phyloP scores from a whole-genome alignment of 106 monocot genomes.

The Dioscorea alata region DNA sequence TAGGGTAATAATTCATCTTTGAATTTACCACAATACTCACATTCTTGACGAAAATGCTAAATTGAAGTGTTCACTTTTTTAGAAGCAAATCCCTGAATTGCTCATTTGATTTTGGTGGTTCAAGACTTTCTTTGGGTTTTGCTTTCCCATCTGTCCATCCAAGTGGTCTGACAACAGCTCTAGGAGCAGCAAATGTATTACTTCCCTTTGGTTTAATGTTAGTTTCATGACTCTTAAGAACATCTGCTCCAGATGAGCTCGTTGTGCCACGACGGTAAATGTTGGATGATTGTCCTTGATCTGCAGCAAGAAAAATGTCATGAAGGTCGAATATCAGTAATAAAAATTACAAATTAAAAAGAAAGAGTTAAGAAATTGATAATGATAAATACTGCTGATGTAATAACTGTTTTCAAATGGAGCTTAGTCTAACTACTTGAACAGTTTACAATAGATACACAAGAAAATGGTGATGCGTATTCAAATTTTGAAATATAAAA shows the following conservation, averaged over 20 bases:
- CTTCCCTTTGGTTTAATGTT: constrained; percentile 31
- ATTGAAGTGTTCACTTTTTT: constrained; percentile 45
- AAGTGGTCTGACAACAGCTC: constrained; percentile 53
- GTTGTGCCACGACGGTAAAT: constrained; percentile 4
- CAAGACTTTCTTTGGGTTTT: constrained; percentile 29
- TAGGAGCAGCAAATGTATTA: constrained; percentile 73
- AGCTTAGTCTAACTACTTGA: too few relatives aligned
- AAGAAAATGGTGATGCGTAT: too few relatives aligned
- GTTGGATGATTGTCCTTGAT: neutral
- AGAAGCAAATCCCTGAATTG: constrained; percentile 76
- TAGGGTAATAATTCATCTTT: too few relatives aligned
- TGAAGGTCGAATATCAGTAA: too few relatives aligned
- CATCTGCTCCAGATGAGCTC: neutral
- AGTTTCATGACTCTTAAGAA: constrained; percentile 15
- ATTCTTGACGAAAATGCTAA: neutral
- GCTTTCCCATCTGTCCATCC: constrained; percentile 46
- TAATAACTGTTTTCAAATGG: too few relatives aligned
- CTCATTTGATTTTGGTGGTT: constrained; percentile 77
- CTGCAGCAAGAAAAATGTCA: neutral
- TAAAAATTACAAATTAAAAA: too few relatives aligned
- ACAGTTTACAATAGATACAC: too few relatives aligned
- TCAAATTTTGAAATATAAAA: too few relatives aligned
- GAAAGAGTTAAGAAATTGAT: too few relatives aligned
- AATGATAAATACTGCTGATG: too few relatives aligned
- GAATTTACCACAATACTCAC: neutral